Evolutionary conservation across 2,329 filamentous ascomycete species (phyloP), one percentile per base, ranked within the genome.

Genomic region (Colletotrichum sp.): DNA sequence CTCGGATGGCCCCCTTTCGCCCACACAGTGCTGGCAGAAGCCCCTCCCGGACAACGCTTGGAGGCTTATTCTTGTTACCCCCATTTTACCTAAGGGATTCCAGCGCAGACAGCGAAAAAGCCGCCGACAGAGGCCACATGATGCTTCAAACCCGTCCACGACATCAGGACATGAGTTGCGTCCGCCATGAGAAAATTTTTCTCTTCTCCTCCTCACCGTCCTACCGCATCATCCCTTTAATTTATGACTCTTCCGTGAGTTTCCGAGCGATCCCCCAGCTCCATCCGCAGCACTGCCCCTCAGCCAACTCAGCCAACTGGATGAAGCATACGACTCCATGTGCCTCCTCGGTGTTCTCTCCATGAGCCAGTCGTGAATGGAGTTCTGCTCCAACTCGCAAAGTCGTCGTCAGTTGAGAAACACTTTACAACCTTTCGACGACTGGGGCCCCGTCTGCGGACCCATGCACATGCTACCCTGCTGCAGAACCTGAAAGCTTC

Each of bases 51-150:
- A 43, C 18, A 68, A 30, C 43, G 65, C 28, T 28, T 55, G 12
- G 28, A 18, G 26, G 26, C 43, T 34, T 68, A 55, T 55, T 68
- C 43, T 68, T 28, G 65, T 68, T 68, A 68, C 66, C 66, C 66
- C 66, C 66, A 68, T 68, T 68, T 68, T 68, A 68, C 52, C 52
- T 68, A 68, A 68, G 24, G 48, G 52, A 52, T 39, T 68, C 66
- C 52, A 28, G 21, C 52, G 21, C 52, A 68, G 21, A 43, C 66
- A 68, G 66, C 66, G 66, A 43, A 60, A 68, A 68, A 68, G 66
- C 52, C 66, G 34, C 52, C 66, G 66, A 68, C 32, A 9, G 21
- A 68, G 66, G 26, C 66, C 52, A 68, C 66, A 59, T 59, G 66
- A 68, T 68, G 48, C 66, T 16, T 66, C 55, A 64, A 64, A 64